A percentile compares a stretch with the other conserved stretches of the same genome.
Evolutionary conservation across 2,329 filamentous ascomycete genomes (phyloP).

Genomic region (Xylariomycetidae sp.): DNA sequence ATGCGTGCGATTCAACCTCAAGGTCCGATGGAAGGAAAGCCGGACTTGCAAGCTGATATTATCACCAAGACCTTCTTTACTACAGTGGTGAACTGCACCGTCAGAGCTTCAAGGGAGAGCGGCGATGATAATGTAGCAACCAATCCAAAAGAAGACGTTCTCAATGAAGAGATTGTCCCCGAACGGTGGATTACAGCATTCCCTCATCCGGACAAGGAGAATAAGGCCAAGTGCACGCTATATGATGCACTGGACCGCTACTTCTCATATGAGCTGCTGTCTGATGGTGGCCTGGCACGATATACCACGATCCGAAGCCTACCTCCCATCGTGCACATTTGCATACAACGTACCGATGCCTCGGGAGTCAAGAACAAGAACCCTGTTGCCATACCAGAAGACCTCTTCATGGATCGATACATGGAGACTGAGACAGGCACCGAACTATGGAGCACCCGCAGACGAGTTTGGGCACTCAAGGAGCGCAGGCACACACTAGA

Average conservation of each 20-base stretch:
- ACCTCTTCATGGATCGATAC: conserved; percentile 83
- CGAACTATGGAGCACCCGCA: conserved; percentile 58
- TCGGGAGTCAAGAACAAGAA: conserved; percentile 72
- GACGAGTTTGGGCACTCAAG: conserved; percentile 72
- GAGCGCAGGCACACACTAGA: conserved; percentile 47
- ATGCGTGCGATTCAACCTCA: conserved; percentile 78
- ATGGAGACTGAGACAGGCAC: conserved; percentile 63
- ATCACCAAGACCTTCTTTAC: conserved; percentile 69
- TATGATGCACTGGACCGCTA: conserved; percentile 82
- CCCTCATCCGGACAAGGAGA: conserved; percentile 42
- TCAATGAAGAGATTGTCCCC: conserved; percentile 54
- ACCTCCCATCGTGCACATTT: conserved; percentile 83
- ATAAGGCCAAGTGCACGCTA: conserved; percentile 50
- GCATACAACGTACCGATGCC: conserved; percentile 78
- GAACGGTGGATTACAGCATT: conserved; percentile 60
- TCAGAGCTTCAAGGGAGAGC: conserved; percentile 36
- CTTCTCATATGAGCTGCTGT: conserved; percentile 75
- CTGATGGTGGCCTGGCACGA: conserved; percentile 55
- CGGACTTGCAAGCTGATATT: conserved; percentile 75
- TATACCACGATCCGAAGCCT: conserved; percentile 71
- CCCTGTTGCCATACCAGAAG: conserved; percentile 73
- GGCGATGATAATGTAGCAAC: conserved; percentile 11
- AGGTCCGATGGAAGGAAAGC: conserved; percentile 51
- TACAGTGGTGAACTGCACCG: conserved; percentile 55
- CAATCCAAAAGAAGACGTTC: conserved; percentile 34